A percentile compares a stretch with the other conserved stretches of the same genome.
Evolutionary conservation across 1,284 basidiomycete genomes (phyloP).

Genomic region (Blastosporella zonata): DNA sequence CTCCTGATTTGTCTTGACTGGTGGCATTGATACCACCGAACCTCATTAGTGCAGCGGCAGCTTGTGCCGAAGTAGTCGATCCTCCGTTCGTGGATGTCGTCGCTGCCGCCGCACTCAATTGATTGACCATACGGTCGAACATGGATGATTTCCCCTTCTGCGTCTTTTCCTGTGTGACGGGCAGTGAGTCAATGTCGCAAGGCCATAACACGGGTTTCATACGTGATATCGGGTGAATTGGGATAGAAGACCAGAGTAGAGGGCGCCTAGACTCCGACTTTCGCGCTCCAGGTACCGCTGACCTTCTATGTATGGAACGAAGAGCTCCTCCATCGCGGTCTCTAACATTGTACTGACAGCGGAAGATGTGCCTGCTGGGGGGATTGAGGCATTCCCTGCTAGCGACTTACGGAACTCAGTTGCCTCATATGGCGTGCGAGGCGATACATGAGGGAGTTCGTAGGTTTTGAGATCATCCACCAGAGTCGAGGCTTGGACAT

Average conservation of each 20-base stretch:
- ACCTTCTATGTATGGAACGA: conserved; percentile 92
- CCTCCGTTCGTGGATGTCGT: conserved; percentile 55
- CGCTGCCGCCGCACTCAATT: conserved; percentile 78
- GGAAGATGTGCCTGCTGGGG: conserved; percentile 42
- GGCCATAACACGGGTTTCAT: conserved; percentile 29
- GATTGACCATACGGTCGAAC: conserved; percentile 92
- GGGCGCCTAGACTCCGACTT: conserved; percentile 79
- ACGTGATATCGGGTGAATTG: conserved; percentile 91
- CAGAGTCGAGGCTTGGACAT: conserved; percentile 74
- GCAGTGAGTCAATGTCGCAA: background rate
- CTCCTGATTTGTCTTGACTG: conserved; percentile 50
- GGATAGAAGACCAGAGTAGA: conserved; percentile 76
- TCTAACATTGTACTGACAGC: conserved; percentile 86
- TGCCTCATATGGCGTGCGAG: conserved; percentile 58
- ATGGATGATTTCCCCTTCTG: conserved; percentile 83
- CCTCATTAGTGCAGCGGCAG: conserved; percentile 77
- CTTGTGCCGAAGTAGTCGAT: conserved; percentile 70
- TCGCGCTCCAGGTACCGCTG: conserved; percentile 92
- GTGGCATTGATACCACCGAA: conserved; percentile 73
- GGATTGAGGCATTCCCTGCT: conserved; percentile 40
- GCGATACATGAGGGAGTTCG: conserved; percentile 71
- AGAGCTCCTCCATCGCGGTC: conserved; percentile 93
- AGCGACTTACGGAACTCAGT: conserved; percentile 58
- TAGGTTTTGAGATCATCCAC: conserved; percentile 93
- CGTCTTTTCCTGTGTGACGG: conserved; percentile 55